Conservation (phyloP, 2,329 filamentous ascomycete species). For the Fusarium decemcellulare region DNA sequence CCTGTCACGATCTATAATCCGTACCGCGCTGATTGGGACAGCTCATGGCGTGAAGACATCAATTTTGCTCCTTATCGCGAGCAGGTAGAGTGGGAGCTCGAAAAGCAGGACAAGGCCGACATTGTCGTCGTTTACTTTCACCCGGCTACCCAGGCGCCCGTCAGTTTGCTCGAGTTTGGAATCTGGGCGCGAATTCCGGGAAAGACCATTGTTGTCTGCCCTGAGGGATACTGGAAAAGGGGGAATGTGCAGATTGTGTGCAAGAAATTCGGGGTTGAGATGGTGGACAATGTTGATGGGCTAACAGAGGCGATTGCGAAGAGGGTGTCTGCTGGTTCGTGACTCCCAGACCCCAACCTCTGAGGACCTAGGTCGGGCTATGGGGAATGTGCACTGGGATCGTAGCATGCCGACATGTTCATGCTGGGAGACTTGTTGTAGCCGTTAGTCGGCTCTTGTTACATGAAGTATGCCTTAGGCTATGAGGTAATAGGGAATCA, state of each 20-base stretch:
- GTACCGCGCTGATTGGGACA: constrained; percentile 66
- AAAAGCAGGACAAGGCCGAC: constrained; percentile 62
- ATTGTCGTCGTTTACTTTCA: constrained; percentile 69
- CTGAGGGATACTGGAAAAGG: constrained; percentile 64
- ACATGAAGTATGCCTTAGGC: too few species aligned
- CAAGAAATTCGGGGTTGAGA: constrained; percentile 19
- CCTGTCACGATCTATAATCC: constrained; percentile 70
- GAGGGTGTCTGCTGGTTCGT: neutral
- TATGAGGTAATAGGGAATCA: too few species aligned
- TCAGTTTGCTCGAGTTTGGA: constrained; percentile 71
- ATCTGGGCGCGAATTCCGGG: constrained; percentile 56
- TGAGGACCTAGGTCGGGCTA: neutral
- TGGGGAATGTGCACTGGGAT: neutral
- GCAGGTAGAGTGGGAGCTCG: constrained; percentile 71
- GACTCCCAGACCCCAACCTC: neutral
- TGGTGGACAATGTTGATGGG: neutral
- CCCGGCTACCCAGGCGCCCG: constrained; percentile 62
- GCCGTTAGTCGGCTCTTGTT: too few species aligned
- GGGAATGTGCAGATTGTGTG: constrained; percentile 71
- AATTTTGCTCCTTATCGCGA: constrained; percentile 58
- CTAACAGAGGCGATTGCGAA: neutral
- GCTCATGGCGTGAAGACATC: constrained; percentile 62
- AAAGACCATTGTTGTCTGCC: constrained; percentile 66
- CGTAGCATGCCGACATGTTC: too few species aligned
- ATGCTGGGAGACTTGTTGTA: too few species aligned